Base-by-base conservation (phyloP, 1,139 yeast species). In the Protomyces gravidus region DNA sequence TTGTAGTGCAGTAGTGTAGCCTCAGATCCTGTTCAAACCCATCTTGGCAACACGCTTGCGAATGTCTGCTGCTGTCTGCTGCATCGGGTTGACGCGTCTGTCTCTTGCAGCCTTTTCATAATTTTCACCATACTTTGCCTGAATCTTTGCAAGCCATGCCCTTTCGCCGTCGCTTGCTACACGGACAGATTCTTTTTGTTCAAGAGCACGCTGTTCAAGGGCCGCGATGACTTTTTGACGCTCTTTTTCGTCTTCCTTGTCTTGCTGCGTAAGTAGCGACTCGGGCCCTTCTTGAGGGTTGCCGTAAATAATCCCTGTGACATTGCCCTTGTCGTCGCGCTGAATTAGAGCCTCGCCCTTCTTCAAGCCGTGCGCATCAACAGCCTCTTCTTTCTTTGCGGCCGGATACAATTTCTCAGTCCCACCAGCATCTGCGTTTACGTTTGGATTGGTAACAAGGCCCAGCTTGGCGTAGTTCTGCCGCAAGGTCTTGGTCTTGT, bases 81-180 rank as follows among this genome's bases (percentile, higher is more conserved):
- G 63, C 61, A 51, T 61, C n/a, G 59, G 57, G 48, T 61, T 61
- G 21, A 61, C 32, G 36, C 47, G 74, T 80, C 82, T 48, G 71
- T 92, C 98, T 86, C 95, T 86, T 70, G 83, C 85, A 97, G 94
- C 92, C 68, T 83, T 86, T 56, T 81, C 85, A 70, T 83, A 89
- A 71, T 92, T 85, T 64, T 89, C 95, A 19, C 97, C 97, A 70
- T 92, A 83, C 72, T 88, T 89, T 30, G 80, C 81, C 62, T 84
- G 79, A 55, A 92, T 76, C 25, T 73, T 73, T 57, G 73, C 73
- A 49, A 89, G 73, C 95, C 96, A 89, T 42, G 80, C 86, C 52
- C 72, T 74, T 72, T 92, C 97, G 67, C 95, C 76, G 49, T 80
- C 84, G 60, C 89, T 82, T 66, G 82, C 86, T 48, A 72, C 75